Percentiles rank a stretch among this genome's conserved stretches.
phyloP scores from a whole-genome alignment of 2,329 filamentous ascomycete genomes.

The Penicillium freii region DNA sequence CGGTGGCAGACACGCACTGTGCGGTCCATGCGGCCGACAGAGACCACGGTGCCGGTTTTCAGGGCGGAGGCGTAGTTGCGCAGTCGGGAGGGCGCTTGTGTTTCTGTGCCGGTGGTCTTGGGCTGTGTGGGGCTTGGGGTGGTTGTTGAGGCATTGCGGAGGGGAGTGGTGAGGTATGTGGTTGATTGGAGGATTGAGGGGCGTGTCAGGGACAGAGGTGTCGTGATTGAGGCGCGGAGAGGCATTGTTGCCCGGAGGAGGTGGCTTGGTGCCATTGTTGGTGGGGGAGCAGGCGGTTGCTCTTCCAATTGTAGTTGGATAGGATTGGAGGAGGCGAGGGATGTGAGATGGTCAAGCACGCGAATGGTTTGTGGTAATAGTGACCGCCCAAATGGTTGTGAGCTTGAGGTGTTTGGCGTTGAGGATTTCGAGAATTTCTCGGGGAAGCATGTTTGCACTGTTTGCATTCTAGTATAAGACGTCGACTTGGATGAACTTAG shows the following conservation, averaged over 20 bases:
- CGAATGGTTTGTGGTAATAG: background rate
- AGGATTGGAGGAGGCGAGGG: background rate
- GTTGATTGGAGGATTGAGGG: constrained; percentile 23
- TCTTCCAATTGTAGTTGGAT: background rate
- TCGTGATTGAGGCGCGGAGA: constrained; percentile 29
- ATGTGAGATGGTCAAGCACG: background rate
- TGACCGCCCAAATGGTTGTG: constrained; percentile 4
- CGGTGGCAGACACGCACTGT: constrained; percentile 41
- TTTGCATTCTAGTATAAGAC: constrained; percentile 26
- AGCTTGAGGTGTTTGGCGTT: constrained; percentile 13
- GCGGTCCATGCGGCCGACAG: constrained; percentile 43
- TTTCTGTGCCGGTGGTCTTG: constrained; percentile 13
- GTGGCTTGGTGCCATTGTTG: constrained; percentile 31
- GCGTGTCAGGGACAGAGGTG: constrained; percentile 26
- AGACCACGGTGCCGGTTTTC: constrained; percentile 42
- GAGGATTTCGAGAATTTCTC: constrained; percentile 33
- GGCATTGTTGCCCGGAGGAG: constrained; percentile 35
- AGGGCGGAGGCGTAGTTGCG: constrained; percentile 37
- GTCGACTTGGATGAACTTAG: background rate
- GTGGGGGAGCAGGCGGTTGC: background rate
- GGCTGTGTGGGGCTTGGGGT: constrained; percentile 4
- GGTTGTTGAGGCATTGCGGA: constrained; percentile 22
- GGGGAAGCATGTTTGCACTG: constrained; percentile 22
- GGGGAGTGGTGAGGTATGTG: constrained; percentile 15
- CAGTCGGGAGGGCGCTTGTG: constrained; percentile 29